Evolutionary conservation across 768 basidiomycete species (phyloP), one percentile per base, ranked within the genome.

Genomic region (Boletus insuetus): DNA sequence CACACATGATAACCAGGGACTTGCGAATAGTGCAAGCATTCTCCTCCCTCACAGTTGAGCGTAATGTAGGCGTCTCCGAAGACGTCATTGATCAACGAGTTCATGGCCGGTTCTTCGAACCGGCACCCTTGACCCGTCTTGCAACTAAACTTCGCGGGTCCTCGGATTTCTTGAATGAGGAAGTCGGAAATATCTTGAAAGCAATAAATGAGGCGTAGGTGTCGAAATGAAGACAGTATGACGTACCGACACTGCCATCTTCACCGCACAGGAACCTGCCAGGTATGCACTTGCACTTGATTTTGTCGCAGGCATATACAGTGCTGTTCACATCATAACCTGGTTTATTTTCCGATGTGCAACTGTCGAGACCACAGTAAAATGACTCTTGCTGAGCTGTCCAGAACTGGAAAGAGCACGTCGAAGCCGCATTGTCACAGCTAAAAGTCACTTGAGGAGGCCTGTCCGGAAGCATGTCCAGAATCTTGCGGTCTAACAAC

Each of bases 351-450:
- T 68, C 66, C 7, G 83, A 83, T 4, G 65, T 69, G 67, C 97
- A 98, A 17, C 80, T 68, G 41, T 89, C 79, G 51, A 99, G 79
- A 11, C 83, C 83, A 72, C 97, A 99, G 73, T 97, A 98, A 73
- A 99, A 98, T 0, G 93, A 95, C 69, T 99, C 96, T 53, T 93
- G 81, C 63, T 90, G 79, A 7, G 89, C 94, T 10, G 94, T 92
- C 97, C 97, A 99, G 75, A 99, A 99, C 72, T 99, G 95, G 80
- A 99, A 99, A 22, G 85, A 83, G 68, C 97, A 99, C 1, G 83
- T 82, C 5, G 75, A 73, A 13, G 79, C 75, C 2, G 67, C 55
- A 19, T 75, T 80, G 54, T 91, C 85, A 74, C 97, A 99, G 60
- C 89, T 87, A 71, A 99, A 99, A 1, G 97, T 98, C 3, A 98